Evolutionary conservation across 257 asterid species (phyloP).

Genomic region (Salvia splendens): DNA sequence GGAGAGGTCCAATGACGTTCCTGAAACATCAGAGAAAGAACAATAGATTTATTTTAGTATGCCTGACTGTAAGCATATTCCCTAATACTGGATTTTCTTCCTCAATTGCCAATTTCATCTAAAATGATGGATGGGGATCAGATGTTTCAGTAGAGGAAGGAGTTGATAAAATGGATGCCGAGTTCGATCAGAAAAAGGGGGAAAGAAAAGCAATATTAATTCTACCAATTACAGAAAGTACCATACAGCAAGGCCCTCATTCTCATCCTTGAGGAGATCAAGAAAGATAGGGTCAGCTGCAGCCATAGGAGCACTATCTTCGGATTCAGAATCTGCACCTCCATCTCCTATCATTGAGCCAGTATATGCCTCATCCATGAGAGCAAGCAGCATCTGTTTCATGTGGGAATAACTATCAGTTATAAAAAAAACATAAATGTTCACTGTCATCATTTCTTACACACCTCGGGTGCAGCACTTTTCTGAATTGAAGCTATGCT

Average conservation of each 20-base stretch:
- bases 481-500: constrained; percentile 94
- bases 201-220: constrained; percentile 24
- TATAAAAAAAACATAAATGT: constrained; percentile 20
- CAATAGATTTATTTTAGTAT: constrained; percentile 8
- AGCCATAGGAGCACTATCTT: constrained; percentile 73
- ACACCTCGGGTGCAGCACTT: constrained; percentile 93
- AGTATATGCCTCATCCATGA: constrained; percentile 98
- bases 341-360: constrained; percentile 95
- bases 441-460: constrained; percentile 14
- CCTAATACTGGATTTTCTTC: neutral
- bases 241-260: constrained; percentile 94
- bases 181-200: constrained; percentile 21
- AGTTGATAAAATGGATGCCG: neutral
- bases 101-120: constrained; percentile 7
- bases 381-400: constrained; percentile 85
- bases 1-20: constrained; percentile 98
- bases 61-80: neutral
- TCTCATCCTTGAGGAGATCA: constrained; percentile 97
- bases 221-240: constrained; percentile 39
- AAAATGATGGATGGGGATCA: neutral
- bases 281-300: constrained; percentile 82
- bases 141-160: neutral
- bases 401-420: constrained; percentile 31
- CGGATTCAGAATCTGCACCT: constrained; percentile 93
- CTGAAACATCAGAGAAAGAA: constrained; percentile 48